phyloP scores from a whole-genome alignment of 1,284 basidiomycete genomes.

The Trametes hirsuta region DNA sequence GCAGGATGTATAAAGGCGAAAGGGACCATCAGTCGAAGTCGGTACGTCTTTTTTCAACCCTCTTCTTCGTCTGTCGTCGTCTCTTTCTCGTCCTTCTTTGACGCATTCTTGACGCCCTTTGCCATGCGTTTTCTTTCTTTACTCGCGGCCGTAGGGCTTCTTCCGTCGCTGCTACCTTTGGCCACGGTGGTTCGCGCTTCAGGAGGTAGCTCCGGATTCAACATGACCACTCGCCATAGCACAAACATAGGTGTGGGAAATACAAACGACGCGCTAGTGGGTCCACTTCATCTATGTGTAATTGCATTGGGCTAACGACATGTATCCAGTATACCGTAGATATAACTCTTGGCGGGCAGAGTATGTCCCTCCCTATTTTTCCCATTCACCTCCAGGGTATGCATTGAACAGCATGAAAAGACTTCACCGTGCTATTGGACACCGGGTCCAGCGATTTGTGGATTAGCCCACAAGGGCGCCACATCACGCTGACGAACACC shows the following conservation, averaged over 20 bases:
- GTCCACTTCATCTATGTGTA: background rate
- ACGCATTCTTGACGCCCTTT: too few species aligned
- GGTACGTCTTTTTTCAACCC: too few species aligned
- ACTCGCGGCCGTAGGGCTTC: background rate
- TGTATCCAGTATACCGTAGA: background rate
- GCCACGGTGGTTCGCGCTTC: background rate
- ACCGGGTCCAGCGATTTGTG: background rate
- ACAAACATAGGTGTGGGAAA: background rate
- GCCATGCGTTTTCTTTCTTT: background rate
- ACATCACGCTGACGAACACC: conserved; percentile 24
- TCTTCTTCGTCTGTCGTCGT: too few species aligned
- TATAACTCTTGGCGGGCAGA: background rate
- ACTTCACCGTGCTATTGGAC: background rate
- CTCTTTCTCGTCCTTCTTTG: too few species aligned
- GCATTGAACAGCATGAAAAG: background rate
- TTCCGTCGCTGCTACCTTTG: background rate
- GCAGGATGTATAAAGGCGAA: too few species aligned
- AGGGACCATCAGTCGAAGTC: too few species aligned
- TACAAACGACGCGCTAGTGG: background rate
- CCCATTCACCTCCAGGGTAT: too few species aligned
- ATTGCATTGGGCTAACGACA: background rate
- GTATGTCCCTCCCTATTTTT: background rate
- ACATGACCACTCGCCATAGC: background rate
- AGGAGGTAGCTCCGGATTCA: background rate
- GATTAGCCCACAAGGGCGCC: background rate